These are phyloP conservation scores for Acanthamoeba culbertsoni DNA, from an alignment of 208 protist species.

Conservation along the genomic window DNA sequence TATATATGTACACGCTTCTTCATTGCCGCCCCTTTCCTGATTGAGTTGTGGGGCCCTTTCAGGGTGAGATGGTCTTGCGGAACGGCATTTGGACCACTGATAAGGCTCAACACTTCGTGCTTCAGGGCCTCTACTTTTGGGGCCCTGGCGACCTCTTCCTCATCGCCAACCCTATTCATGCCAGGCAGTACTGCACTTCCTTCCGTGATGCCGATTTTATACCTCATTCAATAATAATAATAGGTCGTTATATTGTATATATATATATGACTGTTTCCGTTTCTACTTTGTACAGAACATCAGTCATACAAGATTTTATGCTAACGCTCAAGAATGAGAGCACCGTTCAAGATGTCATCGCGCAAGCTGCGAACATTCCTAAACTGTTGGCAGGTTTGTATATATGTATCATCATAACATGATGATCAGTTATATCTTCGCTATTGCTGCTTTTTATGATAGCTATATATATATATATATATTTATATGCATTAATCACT, in stretches of 20 bases:
- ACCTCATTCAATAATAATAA: background rate
- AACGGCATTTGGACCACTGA: slow-evolving; percentile 65
- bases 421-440: too few species aligned
- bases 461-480: too few species aligned
- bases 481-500: too few species aligned
- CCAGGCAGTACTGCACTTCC: background rate
- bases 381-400: background rate
- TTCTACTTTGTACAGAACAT: background rate
- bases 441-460: too few species aligned
- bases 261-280: background rate
- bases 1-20: background rate
- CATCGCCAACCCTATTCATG: slow-evolving; percentile 20
- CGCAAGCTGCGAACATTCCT: background rate
- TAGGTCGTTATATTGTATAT: too few species aligned
- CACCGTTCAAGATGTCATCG: slow-evolving; percentile 8
- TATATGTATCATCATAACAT: background rate
- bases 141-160: slow-evolving; percentile 53
- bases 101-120: background rate
- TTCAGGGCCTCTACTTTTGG: slow-evolving; percentile 68
- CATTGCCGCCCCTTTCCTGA: background rate
- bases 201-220: background rate
- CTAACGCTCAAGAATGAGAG: slow-evolving; percentile 17
- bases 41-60: background rate
- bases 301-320: slow-evolving; percentile 16
- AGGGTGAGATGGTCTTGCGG: slow-evolving; percentile 62